Evolutionary conservation across 202 grass and related monocot genomes (phyloP).

Genomic region (Cymbopogon flexuosus): DNA sequence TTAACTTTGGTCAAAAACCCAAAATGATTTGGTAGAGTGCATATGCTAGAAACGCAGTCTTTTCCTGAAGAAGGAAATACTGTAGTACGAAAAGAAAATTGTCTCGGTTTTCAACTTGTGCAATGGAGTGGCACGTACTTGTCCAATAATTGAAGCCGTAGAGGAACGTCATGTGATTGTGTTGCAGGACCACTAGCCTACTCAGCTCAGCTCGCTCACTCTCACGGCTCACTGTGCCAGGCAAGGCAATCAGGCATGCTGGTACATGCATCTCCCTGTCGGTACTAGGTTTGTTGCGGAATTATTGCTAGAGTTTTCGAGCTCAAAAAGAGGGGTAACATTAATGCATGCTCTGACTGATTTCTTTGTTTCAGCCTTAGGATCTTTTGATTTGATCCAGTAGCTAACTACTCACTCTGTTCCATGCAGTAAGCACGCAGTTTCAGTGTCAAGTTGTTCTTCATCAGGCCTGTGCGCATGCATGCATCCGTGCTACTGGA

Average conservation of each 20-base stretch:
- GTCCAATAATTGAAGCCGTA: slow-evolving; percentile 3
- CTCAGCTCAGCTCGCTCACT: not conserved
- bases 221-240: not conserved
- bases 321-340: too few species aligned
- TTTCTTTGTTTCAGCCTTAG: too few species aligned
- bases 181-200: slow-evolving; percentile 16
- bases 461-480: not conserved
- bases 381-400: too few species aligned
- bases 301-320: not conserved
- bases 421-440: too few species aligned
- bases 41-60: not conserved
- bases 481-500: not conserved
- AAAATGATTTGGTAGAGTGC: not conserved
- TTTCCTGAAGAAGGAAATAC: not conserved
- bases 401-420: too few species aligned
- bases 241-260: not conserved
- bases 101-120: not conserved
- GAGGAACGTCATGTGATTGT: slow-evolving; percentile 1
- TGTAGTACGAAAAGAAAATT: not conserved
- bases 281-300: slow-evolving; percentile 27
- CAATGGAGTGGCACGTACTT: not conserved
- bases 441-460: not conserved
- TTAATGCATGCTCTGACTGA: not conserved
- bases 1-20: too few species aligned
- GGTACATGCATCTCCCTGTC: slow-evolving; percentile 8